Conservation (phyloP, 129 eudicot species). For the Centaurea solstitialis region DNA sequence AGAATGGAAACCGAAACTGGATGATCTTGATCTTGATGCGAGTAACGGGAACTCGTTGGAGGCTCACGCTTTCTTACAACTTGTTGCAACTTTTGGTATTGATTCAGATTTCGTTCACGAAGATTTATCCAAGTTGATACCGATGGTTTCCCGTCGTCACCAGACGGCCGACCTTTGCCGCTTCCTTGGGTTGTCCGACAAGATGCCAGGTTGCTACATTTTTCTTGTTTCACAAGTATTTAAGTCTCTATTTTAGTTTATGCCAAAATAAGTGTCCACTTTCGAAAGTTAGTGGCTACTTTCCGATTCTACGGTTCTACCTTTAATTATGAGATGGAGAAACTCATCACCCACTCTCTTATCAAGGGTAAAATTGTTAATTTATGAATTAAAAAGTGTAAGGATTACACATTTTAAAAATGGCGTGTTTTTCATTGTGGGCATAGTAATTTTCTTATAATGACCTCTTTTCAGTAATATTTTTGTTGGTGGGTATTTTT, state of each 20-base stretch:
- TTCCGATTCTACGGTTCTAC: not conserved
- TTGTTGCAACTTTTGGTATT: constrained; percentile 77
- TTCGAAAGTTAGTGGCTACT: not conserved
- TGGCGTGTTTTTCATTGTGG: not conserved
- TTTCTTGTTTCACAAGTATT: not conserved
- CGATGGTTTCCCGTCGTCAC: constrained; percentile 94
- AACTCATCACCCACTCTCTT: not conserved
- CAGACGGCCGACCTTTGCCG: constrained; percentile 95
- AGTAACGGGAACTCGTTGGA: constrained; percentile 95
- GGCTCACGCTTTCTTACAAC: constrained; percentile 93
- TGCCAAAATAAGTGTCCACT: not conserved
- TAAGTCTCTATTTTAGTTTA: not conserved
- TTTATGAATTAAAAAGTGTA: not conserved
- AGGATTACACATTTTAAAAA: not conserved
- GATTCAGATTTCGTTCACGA: constrained; percentile 77
- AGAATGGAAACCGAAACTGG: constrained; percentile 95
- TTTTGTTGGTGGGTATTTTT: not conserved
- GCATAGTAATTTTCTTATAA: not conserved
- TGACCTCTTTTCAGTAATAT: not conserved
- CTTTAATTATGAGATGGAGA: not conserved
- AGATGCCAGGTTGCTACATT: constrained; percentile 82
- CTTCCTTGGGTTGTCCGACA: constrained; percentile 86
- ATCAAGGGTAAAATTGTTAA: not conserved
- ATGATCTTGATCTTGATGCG: constrained; percentile 85
- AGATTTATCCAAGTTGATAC: constrained; percentile 70